phyloP scores from a whole-genome alignment of 352 stramenopile genomes.

The Lagenidium giganteum region DNA sequence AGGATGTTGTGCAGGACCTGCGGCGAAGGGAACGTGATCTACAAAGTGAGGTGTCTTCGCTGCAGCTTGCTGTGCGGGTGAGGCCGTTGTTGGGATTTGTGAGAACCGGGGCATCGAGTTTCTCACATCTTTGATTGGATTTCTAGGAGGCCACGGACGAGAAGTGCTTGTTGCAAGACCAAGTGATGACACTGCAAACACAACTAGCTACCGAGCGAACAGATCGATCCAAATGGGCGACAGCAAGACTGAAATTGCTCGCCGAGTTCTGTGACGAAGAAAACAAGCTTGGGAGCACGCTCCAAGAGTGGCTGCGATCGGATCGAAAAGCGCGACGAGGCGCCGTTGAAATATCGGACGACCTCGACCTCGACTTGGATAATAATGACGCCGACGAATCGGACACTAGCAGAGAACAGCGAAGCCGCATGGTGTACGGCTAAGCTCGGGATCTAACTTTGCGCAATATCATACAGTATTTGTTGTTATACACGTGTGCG shows the following conservation, averaged over 20 bases:
- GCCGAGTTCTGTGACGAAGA: constrained; percentile 81
- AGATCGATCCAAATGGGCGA: constrained; percentile 64
- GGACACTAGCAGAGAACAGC: too few relatives aligned
- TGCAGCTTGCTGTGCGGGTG: constrained; percentile 48
- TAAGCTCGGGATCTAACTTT: too few relatives aligned
- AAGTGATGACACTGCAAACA: constrained; percentile 30
- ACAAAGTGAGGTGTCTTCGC: constrained; percentile 43
- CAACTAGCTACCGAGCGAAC: constrained; percentile 57
- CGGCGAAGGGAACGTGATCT: constrained; percentile 40
- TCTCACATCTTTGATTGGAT: background rate
- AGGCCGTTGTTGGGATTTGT: too few relatives aligned
- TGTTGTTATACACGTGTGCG: too few relatives aligned
- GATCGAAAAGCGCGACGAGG: too few relatives aligned
- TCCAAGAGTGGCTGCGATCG: too few relatives aligned
- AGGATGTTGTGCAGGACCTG: constrained; percentile 50
- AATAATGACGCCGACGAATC: too few relatives aligned
- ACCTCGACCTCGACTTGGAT: too few relatives aligned
- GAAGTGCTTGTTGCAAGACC: constrained; percentile 40
- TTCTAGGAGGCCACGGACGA: constrained; percentile 51
- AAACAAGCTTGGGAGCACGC: too few relatives aligned
- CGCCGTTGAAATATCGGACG: too few relatives aligned
- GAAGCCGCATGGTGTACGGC: too few relatives aligned
- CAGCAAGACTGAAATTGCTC: constrained; percentile 58
- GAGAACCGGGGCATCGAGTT: background rate
- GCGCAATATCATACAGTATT: too few relatives aligned